Percentiles rank a stretch among this genome's conserved stretches.
phyloP scores from a whole-genome alignment of 345 rosid species.

The Alliaria petiolata region DNA sequence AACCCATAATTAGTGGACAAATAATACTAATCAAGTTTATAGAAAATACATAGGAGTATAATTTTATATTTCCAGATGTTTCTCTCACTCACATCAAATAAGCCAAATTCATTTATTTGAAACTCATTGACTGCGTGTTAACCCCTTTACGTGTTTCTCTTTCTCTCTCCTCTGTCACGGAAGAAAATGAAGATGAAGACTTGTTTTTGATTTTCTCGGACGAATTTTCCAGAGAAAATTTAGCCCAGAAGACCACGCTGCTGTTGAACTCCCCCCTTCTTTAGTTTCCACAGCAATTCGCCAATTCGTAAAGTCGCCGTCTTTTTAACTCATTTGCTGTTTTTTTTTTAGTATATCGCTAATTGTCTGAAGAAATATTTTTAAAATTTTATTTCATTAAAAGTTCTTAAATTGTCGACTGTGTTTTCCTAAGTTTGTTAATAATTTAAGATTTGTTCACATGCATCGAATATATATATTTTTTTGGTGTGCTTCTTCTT shows the following conservation, averaged over 20 bases:
- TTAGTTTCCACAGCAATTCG: background rate
- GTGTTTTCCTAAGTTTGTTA: background rate
- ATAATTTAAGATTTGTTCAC: conserved; percentile 33
- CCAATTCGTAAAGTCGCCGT: conserved; percentile 20
- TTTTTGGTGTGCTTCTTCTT: background rate
- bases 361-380: background rate
- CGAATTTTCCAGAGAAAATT: conserved; percentile 4
- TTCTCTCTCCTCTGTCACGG: conserved; percentile 31
- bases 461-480: conserved; percentile 34
- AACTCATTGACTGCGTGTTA: conserved; percentile 15
- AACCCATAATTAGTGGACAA: conserved; percentile 23
- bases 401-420: conserved; percentile 15
- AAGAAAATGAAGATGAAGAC: background rate
- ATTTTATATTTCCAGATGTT: background rate
- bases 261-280: background rate
- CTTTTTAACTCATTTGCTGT: background rate
- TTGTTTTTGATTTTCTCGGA: conserved; percentile 6
- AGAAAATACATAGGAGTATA: background rate
- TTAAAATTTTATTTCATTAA: background rate
- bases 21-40: background rate
- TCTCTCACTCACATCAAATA: conserved; percentile 8
- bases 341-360: background rate
- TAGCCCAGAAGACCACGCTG: conserved; percentile 5
- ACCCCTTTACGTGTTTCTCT: conserved; percentile 23
- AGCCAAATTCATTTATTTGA: conserved; percentile 27